Evolutionary conservation across 257 asterid genomes (phyloP), one percentile per base, ranked within the genome.

Genomic region (Buddleja alternifolia): DNA sequence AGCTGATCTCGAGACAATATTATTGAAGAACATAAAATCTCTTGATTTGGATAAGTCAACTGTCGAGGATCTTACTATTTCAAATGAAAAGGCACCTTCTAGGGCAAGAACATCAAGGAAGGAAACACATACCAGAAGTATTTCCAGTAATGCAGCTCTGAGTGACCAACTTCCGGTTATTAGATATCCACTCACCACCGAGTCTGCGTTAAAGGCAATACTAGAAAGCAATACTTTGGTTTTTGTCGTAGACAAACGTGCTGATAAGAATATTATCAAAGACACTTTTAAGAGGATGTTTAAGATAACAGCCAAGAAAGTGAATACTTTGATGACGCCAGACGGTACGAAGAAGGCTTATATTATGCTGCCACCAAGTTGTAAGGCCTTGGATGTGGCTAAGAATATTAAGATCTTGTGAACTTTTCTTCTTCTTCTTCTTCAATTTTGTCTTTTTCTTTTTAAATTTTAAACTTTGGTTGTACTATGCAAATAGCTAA

Each of bases 291-390:
- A 54, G 83, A 81, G 57, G 68, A 75, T 81, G 78, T 84, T 83
- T 39, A 77, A 74, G 58, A 59, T 82, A 42, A 64, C 54, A 75
- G 73, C 77, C 63, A 75, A 72, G 81, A 91, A 85, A 70, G 88
- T 88, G 63, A 91, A 88, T 76, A 85, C 97, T 25, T 72, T 73
- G 69, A 68, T 83, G 66, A 63, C 52, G 68, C 90, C 90, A 8
- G 82, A 80, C 62, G 95, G 97, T 21, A 68, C 59, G 9, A 86
- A 91, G 93, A 91, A 86, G 77, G 95, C 92, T 24, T 91, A 39
- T 62, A 44, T 86, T 23, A 73, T 67, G 78, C 79, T 91, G 71
- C 68, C 67, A 10, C 76, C 88, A 0, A 75, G 78, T 9, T 75
- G 63, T 48, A 83, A 74, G 39, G 97, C 91, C 2, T 10, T 74